Evolutionary conservation across 192 early-diverging fungal genomes (phyloP).

Genomic region (Coemansia asiatica): DNA sequence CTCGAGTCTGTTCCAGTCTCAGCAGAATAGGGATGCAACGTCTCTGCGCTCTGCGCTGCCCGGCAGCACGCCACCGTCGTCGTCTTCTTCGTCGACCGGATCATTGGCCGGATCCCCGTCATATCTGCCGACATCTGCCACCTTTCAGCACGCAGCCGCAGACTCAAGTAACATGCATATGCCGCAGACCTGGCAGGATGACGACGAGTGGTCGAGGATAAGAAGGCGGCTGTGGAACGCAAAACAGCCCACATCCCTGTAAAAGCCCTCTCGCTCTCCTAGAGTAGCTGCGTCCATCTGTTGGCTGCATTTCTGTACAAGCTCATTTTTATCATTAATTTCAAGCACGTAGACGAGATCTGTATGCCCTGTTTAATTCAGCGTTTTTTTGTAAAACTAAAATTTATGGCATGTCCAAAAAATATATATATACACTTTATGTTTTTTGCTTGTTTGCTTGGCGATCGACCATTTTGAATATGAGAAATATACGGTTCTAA

Average conservation of each 20-base stretch:
- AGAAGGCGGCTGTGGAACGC: slow-evolving; percentile 52
- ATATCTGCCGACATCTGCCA: neutral
- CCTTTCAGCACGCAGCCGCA: neutral
- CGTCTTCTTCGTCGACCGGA: slow-evolving; percentile 12
- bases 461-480: no score
- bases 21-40: neutral
- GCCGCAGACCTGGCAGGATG: slow-evolving; percentile 21
- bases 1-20: slow-evolving; percentile 44
- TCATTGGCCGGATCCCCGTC: slow-evolving; percentile 5
- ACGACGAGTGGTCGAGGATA: slow-evolving; percentile 48
- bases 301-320: neutral
- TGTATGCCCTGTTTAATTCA: neutral
- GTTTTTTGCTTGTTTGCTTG: no score
- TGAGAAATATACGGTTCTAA: no score
- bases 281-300: neutral
- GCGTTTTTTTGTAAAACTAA: neutral
- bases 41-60: neutral
- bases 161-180: neutral
- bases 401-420: neutral
- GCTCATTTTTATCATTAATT: neutral
- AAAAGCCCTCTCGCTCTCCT: neutral
- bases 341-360: neutral
- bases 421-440: neutral
- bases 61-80: neutral
- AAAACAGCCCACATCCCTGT: slow-evolving; percentile 13